Evolutionary conservation across 306 rosid genomes (phyloP), one percentile per base, ranked within the genome.

Genomic region (Fragaria ananassa): DNA sequence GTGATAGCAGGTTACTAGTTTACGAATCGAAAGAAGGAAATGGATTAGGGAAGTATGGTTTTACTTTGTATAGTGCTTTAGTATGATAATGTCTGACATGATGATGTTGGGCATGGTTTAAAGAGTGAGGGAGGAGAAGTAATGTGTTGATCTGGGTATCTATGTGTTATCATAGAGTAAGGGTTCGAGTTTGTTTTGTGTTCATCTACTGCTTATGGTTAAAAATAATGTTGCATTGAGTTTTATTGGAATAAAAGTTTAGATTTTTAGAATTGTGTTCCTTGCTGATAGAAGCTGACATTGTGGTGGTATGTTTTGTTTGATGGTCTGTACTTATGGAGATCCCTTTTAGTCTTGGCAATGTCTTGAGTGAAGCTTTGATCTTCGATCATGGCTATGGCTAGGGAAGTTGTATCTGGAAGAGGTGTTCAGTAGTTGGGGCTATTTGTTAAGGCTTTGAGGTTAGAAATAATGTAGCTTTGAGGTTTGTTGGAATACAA

Each of bases 1-100:
- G 68, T 78, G 71, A 81, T 49, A 61, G 37, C 5, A n/a, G 29
- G 37, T 58, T 61, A 5, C 27, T 42, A 73, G 21, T 72, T 72
- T 63, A 27, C 5, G n/a, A 34, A 70, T n/a, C 10, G 34, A 2
- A 34, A 49, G 34, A 31, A 2, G 44, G 39, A 27, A 63, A 18
- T 27, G 29, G 71, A 57, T 4, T 68, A 45, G 63, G 12, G 41
- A 47, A 37, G 37, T 10, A 15, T 31, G 41, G 27, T 44, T 10
- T 79, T 66, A 27, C 71, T 4, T 57, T 76, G 79, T 80, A 76
- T 68, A 83, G 76, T 75, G 37, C 41, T 12, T 7, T 72, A 68
- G 81, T 61, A 9, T 62, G 76, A 18, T 64, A 35, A 17, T 17
- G 69, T 34, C 10, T 14, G 34, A 4, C 8, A 25, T 25, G 76